Evolutionary conservation across 2,329 filamentous ascomycete species (phyloP).

Genomic region (Fusarium kyushuense): DNA sequence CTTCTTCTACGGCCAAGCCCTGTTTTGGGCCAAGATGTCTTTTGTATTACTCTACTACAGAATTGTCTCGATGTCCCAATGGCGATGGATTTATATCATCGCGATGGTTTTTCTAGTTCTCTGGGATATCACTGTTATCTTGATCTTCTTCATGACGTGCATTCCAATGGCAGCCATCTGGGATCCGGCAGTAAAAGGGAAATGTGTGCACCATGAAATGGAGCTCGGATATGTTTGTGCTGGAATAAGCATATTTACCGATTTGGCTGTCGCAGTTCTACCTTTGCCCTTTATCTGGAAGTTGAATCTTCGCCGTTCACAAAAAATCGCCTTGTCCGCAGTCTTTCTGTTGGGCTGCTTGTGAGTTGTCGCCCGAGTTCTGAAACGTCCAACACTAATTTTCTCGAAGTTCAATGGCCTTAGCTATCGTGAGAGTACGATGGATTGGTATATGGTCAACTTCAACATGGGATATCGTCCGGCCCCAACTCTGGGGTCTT

Average conservation of each 20-base stretch:
- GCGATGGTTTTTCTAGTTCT: slow-evolving; percentile 11
- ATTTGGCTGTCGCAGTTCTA: slow-evolving; percentile 27
- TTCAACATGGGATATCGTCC: slow-evolving; percentile 29
- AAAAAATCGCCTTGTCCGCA: slow-evolving; percentile 25
- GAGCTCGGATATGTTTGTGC: slow-evolving; percentile 9
- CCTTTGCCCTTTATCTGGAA: slow-evolving; percentile 33
- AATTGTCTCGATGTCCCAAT: slow-evolving; percentile 18
- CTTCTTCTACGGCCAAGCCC: slow-evolving; percentile 17
- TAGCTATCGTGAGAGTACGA: slow-evolving; percentile 27
- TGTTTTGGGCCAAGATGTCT: slow-evolving; percentile 27
- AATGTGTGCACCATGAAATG: background rate
- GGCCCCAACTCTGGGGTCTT: slow-evolving; percentile 25
- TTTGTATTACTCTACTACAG: slow-evolving; percentile 39
- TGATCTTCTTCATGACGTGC: slow-evolving; percentile 23
- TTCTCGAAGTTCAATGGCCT: slow-evolving; percentile 5
- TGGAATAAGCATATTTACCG: slow-evolving; percentile 29
- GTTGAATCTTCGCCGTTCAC: slow-evolving; percentile 15
- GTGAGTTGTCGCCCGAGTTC: background rate
- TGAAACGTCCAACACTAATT: rapidly evolving
- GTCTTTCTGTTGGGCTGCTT: slow-evolving; percentile 31
- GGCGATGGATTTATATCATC: slow-evolving; percentile 7
- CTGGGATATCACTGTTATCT: slow-evolving; percentile 10
- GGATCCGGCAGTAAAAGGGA: slow-evolving; percentile 8
- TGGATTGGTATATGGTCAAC: slow-evolving; percentile 7
- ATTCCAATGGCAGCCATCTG: slow-evolving; percentile 19